Evolutionary conservation across 345 rosid genomes (phyloP).

Genomic region (Eucalyptus cloeziana): DNA sequence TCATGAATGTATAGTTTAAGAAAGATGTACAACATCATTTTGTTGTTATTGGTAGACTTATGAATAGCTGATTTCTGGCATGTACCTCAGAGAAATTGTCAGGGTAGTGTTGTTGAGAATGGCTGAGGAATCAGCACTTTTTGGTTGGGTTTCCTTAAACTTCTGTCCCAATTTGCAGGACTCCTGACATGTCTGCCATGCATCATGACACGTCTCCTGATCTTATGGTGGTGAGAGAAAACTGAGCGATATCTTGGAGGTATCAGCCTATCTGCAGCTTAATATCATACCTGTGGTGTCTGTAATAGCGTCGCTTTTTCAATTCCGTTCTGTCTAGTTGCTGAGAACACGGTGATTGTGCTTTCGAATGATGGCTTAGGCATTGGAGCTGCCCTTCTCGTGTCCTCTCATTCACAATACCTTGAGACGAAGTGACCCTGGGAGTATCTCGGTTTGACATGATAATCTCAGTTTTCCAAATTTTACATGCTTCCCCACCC

Average conservation of each 20-base stretch:
- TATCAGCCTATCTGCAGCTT: not conserved
- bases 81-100: constrained; percentile 70
- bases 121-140: constrained; percentile 65
- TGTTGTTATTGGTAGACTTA: constrained; percentile 22
- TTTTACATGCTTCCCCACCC: too few relatives aligned
- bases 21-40: not conserved
- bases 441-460: too few relatives aligned
- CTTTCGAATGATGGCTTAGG: too few relatives aligned
- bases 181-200: constrained; percentile 71
- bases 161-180: constrained; percentile 13
- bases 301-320: not conserved
- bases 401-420: too few relatives aligned
- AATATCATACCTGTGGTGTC: not conserved
- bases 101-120: constrained; percentile 47
- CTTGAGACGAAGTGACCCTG: too few relatives aligned
- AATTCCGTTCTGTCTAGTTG: not conserved
- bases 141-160: constrained; percentile 1
- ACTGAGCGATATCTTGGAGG: constrained; percentile 56
- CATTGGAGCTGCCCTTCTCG: too few relatives aligned
- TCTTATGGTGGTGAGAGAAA: constrained; percentile 47
- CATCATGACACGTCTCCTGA: constrained; percentile 61
- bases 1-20: not conserved
- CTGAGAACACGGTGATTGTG: too few relatives aligned
- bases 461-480: too few relatives aligned
- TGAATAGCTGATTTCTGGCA: constrained; percentile 61